Base-by-base conservation (phyloP, 352 stramenopile genomes). In the Elongisporangium anandrum region DNA sequence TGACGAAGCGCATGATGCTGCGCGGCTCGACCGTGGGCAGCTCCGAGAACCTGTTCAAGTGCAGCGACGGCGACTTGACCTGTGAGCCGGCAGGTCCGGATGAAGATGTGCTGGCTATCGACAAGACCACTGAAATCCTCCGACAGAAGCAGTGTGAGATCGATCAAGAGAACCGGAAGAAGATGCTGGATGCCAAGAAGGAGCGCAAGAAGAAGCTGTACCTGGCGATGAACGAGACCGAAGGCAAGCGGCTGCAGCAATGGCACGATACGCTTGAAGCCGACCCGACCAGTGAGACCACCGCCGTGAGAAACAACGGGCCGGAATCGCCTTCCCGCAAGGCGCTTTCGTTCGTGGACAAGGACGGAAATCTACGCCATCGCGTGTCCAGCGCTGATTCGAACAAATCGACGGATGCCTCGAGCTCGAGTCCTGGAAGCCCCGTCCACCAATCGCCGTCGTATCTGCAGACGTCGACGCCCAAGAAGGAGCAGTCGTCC, bases 331-430 rank as follows among this genome's bases (percentile, higher is more conserved):
- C 72, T 1, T 76, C 69, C 3, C 66, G 56, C 26, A 63, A 68
- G n/a, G 50, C 69, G 9, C 29, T 61, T 3, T 52, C 67, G 1
- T 78, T 66, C 38, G 64, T 81, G 17, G 72, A 81, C 15, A 50
- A 51, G 1, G 63, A 80, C 7, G 69, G 69, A 13, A 81, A 81
- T 52, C 26, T 78, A 2, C 61, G 72, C 3, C 77, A 76, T 52
- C 61, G 49, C 45, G 41, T 21, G 13, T 15, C 24, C 23, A 4
- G 9, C 1, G 17, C 21, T 10, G n/a, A 21, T 2, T 20, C 34
- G 2, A 17, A 38, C 8, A 34, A n/a, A 41, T 41, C 29, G 4
- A 41, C 29, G 29, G 29, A 41, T 15, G 29, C 9, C 29, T 41
- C 29, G 29, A 41, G 29, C 29, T 41, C 29, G 29, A 41, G 29